Evolutionary conservation across 805 yeast species (phyloP).

Genomic region (Yarrowia sp.): DNA sequence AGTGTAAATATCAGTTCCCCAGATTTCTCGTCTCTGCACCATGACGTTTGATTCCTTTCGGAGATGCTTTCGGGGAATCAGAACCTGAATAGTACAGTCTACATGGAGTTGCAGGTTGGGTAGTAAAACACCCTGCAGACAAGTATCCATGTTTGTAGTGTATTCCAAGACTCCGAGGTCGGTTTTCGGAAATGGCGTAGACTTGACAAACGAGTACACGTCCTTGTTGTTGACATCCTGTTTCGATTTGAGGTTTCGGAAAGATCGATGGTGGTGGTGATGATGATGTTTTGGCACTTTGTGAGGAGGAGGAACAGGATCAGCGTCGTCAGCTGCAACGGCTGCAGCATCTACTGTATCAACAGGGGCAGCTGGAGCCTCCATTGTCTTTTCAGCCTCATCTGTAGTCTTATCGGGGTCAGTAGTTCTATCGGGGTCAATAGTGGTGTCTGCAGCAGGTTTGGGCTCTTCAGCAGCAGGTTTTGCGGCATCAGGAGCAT

Average conservation of each 20-base stretch:
- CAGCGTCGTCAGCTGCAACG: not conserved
- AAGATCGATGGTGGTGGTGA: constrained; percentile 29
- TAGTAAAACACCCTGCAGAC: constrained; percentile 31
- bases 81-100: constrained; percentile 51
- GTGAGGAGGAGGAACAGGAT: not conserved
- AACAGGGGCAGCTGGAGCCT: not conserved
- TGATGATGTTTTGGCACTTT: constrained; percentile 23
- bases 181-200: constrained; percentile 18
- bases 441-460: not conserved
- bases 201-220: constrained; percentile 23
- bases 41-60: constrained; percentile 41
- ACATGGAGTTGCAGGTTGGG: constrained; percentile 36
- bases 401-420: no score
- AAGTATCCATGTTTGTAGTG: constrained; percentile 25
- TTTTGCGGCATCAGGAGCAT: not conserved
- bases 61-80: constrained; percentile 51
- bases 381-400: no score
- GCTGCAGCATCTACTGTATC: not conserved
- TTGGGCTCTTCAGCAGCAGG: not conserved
- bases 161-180: constrained; percentile 26
- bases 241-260: constrained; percentile 14
- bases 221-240: constrained; percentile 26
- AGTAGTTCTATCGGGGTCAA: no score
- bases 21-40: constrained; percentile 54
- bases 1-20: constrained; percentile 94